Conservation (phyloP, 306 rosid genomes). For the Adenanthera pavonina region DNA sequence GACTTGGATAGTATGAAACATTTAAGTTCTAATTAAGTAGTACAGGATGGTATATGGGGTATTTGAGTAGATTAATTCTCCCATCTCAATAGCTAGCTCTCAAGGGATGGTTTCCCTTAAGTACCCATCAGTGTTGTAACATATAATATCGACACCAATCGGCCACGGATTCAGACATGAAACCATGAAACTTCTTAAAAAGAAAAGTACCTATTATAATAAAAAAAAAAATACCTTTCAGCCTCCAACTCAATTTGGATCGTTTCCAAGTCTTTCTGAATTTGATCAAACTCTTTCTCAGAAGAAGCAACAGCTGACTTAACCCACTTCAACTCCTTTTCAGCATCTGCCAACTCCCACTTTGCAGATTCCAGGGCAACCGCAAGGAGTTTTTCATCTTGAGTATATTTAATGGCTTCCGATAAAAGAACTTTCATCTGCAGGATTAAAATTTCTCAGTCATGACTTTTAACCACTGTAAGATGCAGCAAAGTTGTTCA, state of each 20-base stretch:
- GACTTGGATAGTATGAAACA: too few relatives aligned
- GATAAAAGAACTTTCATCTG: slow-evolving; percentile 67
- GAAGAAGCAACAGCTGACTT: slow-evolving; percentile 70
- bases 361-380: slow-evolving; percentile 66
- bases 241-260: slow-evolving; percentile 65
- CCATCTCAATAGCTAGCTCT: too few relatives aligned
- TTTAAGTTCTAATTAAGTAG: too few relatives aligned
- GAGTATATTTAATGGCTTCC: slow-evolving; percentile 67
- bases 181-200: neutral
- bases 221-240: slow-evolving; percentile 68
- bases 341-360: slow-evolving; percentile 90
- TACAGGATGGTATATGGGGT: too few relatives aligned
- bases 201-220: slow-evolving; percentile 53
- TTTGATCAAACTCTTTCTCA: slow-evolving; percentile 80
- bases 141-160: neutral
- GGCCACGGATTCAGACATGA: neutral
- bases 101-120: too few relatives aligned
- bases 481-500: slow-evolving; percentile 16
- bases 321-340: slow-evolving; percentile 88
- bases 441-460: slow-evolving; percentile 43
- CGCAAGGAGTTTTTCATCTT: slow-evolving; percentile 76
- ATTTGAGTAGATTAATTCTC: too few relatives aligned
- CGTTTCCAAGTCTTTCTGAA: slow-evolving; percentile 67
- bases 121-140: neutral
- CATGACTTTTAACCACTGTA: slow-evolving; percentile 6